phyloP scores from a whole-genome alignment of 2,329 filamentous ascomycete genomes.

The Alternaria triticina region DNA sequence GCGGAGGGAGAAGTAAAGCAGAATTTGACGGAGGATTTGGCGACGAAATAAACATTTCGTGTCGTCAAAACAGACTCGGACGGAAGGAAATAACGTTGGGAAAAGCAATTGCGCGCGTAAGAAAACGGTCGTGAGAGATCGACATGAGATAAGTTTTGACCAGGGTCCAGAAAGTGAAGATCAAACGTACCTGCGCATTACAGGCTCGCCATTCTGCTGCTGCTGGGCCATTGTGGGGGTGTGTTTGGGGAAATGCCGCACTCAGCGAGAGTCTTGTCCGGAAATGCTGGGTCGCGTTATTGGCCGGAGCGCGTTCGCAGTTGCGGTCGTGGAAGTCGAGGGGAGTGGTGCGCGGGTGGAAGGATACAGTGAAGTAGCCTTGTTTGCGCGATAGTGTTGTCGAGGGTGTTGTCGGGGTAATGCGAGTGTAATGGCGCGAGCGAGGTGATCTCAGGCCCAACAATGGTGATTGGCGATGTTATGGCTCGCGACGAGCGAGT shows the following conservation, averaged over 20 bases:
- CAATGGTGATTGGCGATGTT: slow-evolving; percentile 13
- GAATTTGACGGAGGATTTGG: not conserved
- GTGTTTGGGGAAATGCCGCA: slow-evolving; percentile 6
- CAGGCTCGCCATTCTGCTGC: slow-evolving; percentile 56
- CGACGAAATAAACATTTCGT: not conserved
- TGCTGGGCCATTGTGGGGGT: slow-evolving; percentile 45
- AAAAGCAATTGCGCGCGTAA: not conserved
- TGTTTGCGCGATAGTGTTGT: not conserved
- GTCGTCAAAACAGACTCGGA: not conserved
- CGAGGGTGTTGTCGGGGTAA: not conserved
- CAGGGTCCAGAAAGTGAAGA: slow-evolving; percentile 10
- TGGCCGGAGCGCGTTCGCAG: not conserved
- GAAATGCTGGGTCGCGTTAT: not conserved
- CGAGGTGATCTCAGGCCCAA: not conserved
- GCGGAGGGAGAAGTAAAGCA: not conserved
- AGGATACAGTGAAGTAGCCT: slow-evolving; percentile 23
- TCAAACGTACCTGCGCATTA: slow-evolving; percentile 68
- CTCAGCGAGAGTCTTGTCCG: not conserved
- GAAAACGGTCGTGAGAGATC: not conserved
- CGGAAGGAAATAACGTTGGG: not conserved
- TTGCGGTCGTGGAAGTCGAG: not conserved
- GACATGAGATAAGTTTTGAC: not conserved
- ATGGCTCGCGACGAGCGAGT: slow-evolving; percentile 1
- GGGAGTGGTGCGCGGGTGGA: not conserved
- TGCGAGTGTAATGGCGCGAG: not conserved